Evolutionary conservation across 2,329 filamentous ascomycete species (phyloP), one percentile per base, ranked within the genome.

Genomic region (Domatiomyces globalis): DNA sequence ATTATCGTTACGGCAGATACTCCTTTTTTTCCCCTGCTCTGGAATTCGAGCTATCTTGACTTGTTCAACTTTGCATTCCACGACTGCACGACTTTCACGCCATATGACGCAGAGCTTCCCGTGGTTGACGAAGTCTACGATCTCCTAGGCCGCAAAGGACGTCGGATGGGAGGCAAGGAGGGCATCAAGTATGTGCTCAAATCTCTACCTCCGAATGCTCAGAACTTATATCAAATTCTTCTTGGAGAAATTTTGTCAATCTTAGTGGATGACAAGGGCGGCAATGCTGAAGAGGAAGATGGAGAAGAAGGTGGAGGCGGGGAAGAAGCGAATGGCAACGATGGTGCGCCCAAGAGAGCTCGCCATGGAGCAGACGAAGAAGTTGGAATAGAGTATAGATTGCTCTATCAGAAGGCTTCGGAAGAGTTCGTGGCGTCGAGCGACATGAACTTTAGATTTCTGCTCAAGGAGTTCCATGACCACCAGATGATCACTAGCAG

Each of bases 361-460:
- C 36, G 9, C 5, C 36, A 29, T 36, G 47, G 45, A 42, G 33
- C 46, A 7, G 56, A 57, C 19, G 67, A 71, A 42, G 69, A 73
- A 22, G 62, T 79, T 2, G 88, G 85, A 0, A 81, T 98, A 15
- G 90, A 96, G 69, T 96, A 95, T 65, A 77, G 87, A 19, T 83
- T 87, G 60, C 68, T 98, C 57, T 98, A 96, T 64, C 88, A 94
- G 65, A 95, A 95, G 71, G 89, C 92, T 2, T 84, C 90, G 4
- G 89, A 95, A 68, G 88, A 95, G 63, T 96, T 98, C 66, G 92
- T 98, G 48, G 95, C 90, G 66, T 92, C 86, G 60, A 95, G 85
- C 54, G 92, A 96, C 70, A 88, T 96, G 78, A 88, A 87, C 56
- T 96, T 96, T 71, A 78, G 92, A 54, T 95, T 89, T 22, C 67